Evolutionary conservation across 208 protist genomes (phyloP).

Genomic region (Crithidia acanthocephali): DNA sequence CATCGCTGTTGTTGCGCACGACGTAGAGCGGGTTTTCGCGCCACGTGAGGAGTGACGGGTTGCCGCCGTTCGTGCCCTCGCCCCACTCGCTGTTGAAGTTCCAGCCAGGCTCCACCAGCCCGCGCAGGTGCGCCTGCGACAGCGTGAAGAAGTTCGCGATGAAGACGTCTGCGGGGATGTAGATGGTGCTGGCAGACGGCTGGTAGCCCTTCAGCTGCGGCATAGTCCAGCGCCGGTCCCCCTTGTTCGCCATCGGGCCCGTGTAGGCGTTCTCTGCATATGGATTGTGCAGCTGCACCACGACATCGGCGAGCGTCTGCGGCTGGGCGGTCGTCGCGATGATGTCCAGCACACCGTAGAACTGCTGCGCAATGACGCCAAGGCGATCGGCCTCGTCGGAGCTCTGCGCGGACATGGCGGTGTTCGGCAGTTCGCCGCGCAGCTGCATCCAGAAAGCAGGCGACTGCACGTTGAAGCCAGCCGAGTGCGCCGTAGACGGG

Average conservation of each 20-base stretch:
- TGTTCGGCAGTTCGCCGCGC: conserved; percentile 35
- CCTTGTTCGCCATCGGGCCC: conserved; percentile 59
- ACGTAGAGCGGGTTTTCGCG: conserved; percentile 76
- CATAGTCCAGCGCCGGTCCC: conserved; percentile 49
- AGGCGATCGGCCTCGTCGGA: conserved; percentile 27
- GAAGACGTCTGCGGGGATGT: conserved; percentile 62
- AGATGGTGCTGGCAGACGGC: conserved; percentile 48
- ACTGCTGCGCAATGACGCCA: conserved; percentile 47
- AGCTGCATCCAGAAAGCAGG: conserved; percentile 65
- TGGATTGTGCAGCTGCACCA: conserved; percentile 70
- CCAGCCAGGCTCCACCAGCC: conserved; percentile 44
- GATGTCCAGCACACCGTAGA: conserved; percentile 66
- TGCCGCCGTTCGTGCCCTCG: conserved; percentile 69
- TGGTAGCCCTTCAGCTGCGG: conserved; percentile 27
- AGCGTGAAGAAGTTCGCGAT: conserved; percentile 47
- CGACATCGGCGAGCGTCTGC: conserved; percentile 40
- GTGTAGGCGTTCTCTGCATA: conserved; percentile 50
- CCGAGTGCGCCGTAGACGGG: conserved; percentile 24
- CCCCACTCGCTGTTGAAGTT: conserved; percentile 81
- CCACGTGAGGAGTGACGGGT: conserved; percentile 69
- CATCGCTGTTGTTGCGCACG: conserved; percentile 44
- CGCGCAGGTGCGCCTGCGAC: conserved; percentile 44
- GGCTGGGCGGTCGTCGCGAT: conserved; percentile 26
- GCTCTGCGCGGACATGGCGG: conserved; percentile 37
- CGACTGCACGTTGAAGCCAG: conserved; percentile 35